Percentiles rank a stretch among this genome's conserved stretches.
phyloP scores from a whole-genome alignment of 2,329 filamentous ascomycete genomes.

The Thelonectria rubi region DNA sequence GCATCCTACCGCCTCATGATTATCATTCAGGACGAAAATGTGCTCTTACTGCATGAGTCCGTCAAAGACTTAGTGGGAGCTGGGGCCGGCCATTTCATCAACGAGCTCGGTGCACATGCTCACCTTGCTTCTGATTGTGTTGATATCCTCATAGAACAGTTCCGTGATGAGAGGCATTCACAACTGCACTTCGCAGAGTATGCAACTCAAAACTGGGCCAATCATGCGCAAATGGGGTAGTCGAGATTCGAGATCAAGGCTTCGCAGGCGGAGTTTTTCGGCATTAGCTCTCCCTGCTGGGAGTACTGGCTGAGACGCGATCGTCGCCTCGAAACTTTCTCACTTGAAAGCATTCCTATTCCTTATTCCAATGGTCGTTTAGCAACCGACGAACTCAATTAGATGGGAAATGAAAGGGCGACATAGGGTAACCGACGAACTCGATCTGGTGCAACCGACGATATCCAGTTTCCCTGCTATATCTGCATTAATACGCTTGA shows the following conservation, averaged over 20 bases:
- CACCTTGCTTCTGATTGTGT: background rate
- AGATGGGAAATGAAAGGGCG: no score
- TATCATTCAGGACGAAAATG: constrained; percentile 26
- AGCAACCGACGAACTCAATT: no score
- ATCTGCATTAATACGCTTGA: no score
- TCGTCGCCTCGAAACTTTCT: background rate
- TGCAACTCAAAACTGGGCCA: background rate
- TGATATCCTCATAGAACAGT: background rate
- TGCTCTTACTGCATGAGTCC: constrained; percentile 31
- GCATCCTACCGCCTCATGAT: constrained; percentile 30
- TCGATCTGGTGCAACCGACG: no score
- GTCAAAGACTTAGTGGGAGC: constrained; percentile 24
- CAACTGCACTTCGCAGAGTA: background rate
- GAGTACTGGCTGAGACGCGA: constrained; percentile 1
- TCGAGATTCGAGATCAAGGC: background rate
- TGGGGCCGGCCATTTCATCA: background rate
- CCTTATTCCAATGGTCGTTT: no score
- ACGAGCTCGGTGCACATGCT: constrained; percentile 3
- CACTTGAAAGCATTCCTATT: background rate
- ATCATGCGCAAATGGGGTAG: constrained; percentile 6
- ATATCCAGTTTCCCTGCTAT: no score
- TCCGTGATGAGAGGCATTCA: background rate
- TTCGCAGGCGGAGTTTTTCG: constrained; percentile 2
- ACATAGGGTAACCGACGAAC: no score
- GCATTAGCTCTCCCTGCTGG: background rate